These are phyloP conservation scores for Candida silvicultrix DNA, from an alignment of 805 yeast genomes.

Conservation along the genomic window DNA sequence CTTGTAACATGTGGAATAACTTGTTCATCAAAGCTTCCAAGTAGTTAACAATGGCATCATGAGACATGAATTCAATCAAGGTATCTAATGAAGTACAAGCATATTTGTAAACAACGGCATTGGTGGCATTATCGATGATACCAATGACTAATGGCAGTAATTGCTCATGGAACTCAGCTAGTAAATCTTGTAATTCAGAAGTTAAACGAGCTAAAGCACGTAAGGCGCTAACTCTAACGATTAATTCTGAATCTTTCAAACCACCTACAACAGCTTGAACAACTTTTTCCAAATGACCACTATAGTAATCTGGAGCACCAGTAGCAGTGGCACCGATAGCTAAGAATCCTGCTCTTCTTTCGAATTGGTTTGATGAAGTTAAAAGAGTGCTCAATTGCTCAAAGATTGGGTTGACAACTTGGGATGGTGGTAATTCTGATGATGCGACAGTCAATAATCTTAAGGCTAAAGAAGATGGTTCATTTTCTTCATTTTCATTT, in stretches of 20 bases:
- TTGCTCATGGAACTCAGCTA: slow-evolving; percentile 78
- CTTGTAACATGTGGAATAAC: slow-evolving; percentile 74
- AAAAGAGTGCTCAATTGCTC: slow-evolving; percentile 54
- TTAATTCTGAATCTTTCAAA: slow-evolving; percentile 63
- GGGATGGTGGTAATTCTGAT: slow-evolving; percentile 85
- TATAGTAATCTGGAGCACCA: slow-evolving; percentile 92
- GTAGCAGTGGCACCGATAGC: slow-evolving; percentile 77
- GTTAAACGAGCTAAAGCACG: slow-evolving; percentile 75
- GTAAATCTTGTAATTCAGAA: slow-evolving; percentile 74
- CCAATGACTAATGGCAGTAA: slow-evolving; percentile 82
- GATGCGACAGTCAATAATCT: slow-evolving; percentile 76
- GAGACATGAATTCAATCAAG: slow-evolving; percentile 83
- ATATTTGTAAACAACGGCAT: slow-evolving; percentile 77
- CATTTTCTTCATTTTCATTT: slow-evolving; percentile 87
- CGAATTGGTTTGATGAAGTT: slow-evolving; percentile 59
- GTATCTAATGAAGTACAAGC: slow-evolving; percentile 92
- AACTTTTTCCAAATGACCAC: slow-evolving; percentile 67
- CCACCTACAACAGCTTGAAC: slow-evolving; percentile 71
- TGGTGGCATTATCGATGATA: slow-evolving; percentile 81
- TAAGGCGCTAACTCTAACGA: slow-evolving; percentile 83
- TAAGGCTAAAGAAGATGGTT: slow-evolving; percentile 71
- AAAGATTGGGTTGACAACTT: slow-evolving; percentile 76
- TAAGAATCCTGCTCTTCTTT: slow-evolving; percentile 82
- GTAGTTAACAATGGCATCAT: slow-evolving; percentile 76
- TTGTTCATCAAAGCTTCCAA: slow-evolving; percentile 88